phyloP scores from a whole-genome alignment of 2,329 filamentous ascomycete genomes.

The Fusarium sp. region DNA sequence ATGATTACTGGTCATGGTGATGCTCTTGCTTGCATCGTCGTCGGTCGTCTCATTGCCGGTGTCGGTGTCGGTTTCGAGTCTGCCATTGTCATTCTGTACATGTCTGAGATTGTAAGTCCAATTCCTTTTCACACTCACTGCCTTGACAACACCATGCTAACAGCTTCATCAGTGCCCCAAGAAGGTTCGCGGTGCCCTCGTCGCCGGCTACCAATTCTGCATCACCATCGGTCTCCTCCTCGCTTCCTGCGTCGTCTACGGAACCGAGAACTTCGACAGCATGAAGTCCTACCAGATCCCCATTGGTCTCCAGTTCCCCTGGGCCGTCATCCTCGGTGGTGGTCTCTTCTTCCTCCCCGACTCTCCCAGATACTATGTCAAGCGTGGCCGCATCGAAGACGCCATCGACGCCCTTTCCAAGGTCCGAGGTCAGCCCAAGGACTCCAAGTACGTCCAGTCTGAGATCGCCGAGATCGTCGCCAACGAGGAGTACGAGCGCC shows the following conservation, averaged over 20 bases:
- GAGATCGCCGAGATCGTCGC: conserved; percentile 65
- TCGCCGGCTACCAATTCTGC: conserved; percentile 38
- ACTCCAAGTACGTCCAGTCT: conserved; percentile 35
- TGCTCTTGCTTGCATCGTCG: conserved; percentile 32
- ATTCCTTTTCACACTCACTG: background rate
- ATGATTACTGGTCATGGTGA: conserved; percentile 35
- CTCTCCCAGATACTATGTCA: conserved; percentile 35
- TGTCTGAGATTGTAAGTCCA: conserved; percentile 49
- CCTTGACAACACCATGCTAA: background rate
- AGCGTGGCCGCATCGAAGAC: conserved; percentile 29
- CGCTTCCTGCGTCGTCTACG: conserved; percentile 33
- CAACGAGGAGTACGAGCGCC: conserved; percentile 84
- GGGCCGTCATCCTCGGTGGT: conserved; percentile 32
- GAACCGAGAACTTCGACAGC: conserved; percentile 18
- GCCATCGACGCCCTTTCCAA: conserved; percentile 24
- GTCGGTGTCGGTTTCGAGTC: conserved; percentile 38
- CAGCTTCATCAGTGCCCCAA: conserved; percentile 21
- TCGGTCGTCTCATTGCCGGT: conserved; percentile 37
- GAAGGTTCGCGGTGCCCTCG: conserved; percentile 32
- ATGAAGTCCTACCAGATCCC: conserved; percentile 31
- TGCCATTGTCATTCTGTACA: conserved; percentile 38
- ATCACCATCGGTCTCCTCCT: conserved; percentile 36
- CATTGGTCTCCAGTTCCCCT: conserved; percentile 34
- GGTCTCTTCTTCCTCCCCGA: conserved; percentile 36
- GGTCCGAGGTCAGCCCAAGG: conserved; percentile 32